Base-by-base conservation (phyloP, 495 filamentous ascomycete species). In the Terfezia claveryi region DNA sequence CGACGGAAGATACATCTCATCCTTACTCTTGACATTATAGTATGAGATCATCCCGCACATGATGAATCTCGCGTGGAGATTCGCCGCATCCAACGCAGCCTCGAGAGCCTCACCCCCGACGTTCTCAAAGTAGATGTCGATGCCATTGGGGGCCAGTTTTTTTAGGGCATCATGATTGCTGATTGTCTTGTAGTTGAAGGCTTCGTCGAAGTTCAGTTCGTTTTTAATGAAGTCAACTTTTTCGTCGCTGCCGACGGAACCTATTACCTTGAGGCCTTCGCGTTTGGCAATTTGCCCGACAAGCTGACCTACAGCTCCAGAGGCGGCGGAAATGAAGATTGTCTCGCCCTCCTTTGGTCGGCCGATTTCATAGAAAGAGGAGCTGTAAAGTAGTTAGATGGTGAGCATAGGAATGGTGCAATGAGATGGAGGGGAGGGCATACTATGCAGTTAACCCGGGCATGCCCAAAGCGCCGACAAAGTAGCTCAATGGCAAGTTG, bases 51-150 rank as follows among this genome's bases (percentile, higher is more conserved):
- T 74, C 32, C 72, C 70, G 55, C 69, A 78, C 56, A 68, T 72
- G 65, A 80, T 68, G 38, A 94, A 78, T 23, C 89, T 73, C 1
- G 86, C 89, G 57, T 69, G 78, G 36, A 70, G 55, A 51, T 86
- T 93, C 69, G 92, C 70, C 32, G 71, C 71, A 10, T 76, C 71
- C 9, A 96, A 62, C 0, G 82, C 76, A 23, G 85, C 87, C 58
- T 87, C 82, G 38, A 94, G 71, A 59, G 86, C 81, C 70, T 89
- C 85, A 8, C 87, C 88, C 8, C 88, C 88, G 17, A 96, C 88
- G 58, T 94, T 94, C 67, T 96, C 88, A 61, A 81, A 96, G 71
- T 94, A 94, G 66, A 96, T 93, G 64, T 94, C 86, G 51, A 95
- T 74, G 10, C 88, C 89, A 36, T 89, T 63, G 0, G 87, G 88